These are phyloP conservation scores for Tylopilus sp. DNA, from an alignment of 1,284 basidiomycete species.

Conservation along the genomic window DNA sequence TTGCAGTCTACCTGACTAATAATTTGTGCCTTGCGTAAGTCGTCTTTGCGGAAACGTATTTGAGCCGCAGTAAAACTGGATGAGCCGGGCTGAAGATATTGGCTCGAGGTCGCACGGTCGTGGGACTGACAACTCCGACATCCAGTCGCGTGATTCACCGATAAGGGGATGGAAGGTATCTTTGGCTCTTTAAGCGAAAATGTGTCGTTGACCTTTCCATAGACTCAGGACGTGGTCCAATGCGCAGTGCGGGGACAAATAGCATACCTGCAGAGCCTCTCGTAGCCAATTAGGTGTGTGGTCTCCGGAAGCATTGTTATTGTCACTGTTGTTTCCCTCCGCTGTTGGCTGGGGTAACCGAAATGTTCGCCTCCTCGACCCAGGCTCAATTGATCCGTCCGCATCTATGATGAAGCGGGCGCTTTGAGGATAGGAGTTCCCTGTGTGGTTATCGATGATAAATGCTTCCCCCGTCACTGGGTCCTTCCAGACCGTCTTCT, in stretches of 20 bases:
- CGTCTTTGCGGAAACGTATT: constrained; percentile 46
- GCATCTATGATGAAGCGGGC: constrained; percentile 18
- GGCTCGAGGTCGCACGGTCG: constrained; percentile 8
- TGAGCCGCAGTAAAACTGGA: constrained; percentile 17
- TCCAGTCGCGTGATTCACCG: constrained; percentile 16
- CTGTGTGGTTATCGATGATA: constrained; percentile 62
- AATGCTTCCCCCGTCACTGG: constrained; percentile 61
- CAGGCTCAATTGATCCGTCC: constrained; percentile 10
- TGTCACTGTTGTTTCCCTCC: constrained; percentile 1
- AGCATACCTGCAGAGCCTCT: constrained; percentile 44
- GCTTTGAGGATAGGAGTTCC: constrained; percentile 47
- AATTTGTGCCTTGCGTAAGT: constrained; percentile 52
- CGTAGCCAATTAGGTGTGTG: constrained; percentile 50
- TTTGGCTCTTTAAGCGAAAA: constrained; percentile 44
- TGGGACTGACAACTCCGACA: constrained; percentile 12
- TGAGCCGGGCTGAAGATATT: constrained; percentile 12
- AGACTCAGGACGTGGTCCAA: constrained; percentile 6
- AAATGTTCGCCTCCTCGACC: constrained; percentile 17
- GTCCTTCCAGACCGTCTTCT: constrained; percentile 53
- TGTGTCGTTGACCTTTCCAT: constrained; percentile 45
- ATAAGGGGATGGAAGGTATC: constrained; percentile 41
- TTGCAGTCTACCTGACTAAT: constrained; percentile 86
- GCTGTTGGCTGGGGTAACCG: constrained; percentile 5
- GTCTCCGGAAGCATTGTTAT: constrained; percentile 5
- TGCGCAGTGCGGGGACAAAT: constrained; percentile 8